Percentiles rank a stretch among this genome's conserved stretches.
phyloP scores from a whole-genome alignment of 192 early-diverging fungal genomes.

The Allomyces javanicus region DNA sequence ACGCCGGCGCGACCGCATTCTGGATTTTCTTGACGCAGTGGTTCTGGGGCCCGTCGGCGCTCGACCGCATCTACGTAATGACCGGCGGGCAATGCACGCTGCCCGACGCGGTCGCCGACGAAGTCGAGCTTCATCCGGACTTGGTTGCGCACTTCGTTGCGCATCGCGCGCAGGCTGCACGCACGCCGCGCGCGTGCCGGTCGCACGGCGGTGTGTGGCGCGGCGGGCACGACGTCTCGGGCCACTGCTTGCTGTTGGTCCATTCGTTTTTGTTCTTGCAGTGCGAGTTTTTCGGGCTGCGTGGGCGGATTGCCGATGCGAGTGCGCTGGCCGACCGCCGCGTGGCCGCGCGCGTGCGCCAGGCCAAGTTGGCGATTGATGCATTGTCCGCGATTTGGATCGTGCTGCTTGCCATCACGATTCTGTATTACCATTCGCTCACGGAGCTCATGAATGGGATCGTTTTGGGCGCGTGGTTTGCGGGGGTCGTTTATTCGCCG shows the following conservation, averaged over 20 bases:
- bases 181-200: constrained; percentile 19
- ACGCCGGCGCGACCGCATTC: constrained; percentile 46
- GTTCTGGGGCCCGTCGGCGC: constrained; percentile 59
- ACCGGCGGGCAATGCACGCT: constrained; percentile 47
- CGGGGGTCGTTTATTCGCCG: neutral
- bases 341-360: neutral
- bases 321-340: neutral
- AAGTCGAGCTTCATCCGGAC: neutral
- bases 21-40: constrained; percentile 72
- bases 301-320: neutral
- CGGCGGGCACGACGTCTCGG: constrained; percentile 68
- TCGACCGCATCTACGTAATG: constrained; percentile 52
- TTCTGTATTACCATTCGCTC: neutral
- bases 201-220: constrained; percentile 43
- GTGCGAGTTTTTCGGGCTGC: neutral
- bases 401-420: neutral
- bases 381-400: neutral
- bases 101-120: constrained; percentile 7
- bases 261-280: constrained; percentile 52
- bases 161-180: neutral
- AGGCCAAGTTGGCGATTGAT: neutral
- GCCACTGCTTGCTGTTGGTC: constrained; percentile 66
- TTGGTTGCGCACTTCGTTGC: neutral
- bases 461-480: neutral
- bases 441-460: neutral